Evolutionary conservation across 768 basidiomycete species (phyloP).

Genomic region (Suillus tomentosus): DNA sequence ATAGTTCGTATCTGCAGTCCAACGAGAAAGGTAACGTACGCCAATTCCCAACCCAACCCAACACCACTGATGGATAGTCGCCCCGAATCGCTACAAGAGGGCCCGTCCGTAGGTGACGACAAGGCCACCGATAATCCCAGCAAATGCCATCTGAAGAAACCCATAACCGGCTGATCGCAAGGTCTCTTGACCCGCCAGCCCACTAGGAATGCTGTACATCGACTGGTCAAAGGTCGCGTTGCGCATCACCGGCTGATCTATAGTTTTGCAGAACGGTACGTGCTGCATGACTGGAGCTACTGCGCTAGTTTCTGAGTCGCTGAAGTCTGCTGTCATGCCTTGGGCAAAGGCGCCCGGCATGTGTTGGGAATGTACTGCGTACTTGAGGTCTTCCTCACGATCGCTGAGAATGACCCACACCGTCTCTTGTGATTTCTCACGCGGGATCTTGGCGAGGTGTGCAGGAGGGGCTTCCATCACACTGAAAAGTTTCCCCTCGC

Average conservation of each 20-base stretch:
- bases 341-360: conserved; percentile 32
- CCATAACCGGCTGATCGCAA: conserved; percentile 9
- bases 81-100: conserved; percentile 33
- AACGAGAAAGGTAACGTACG: conserved; percentile 1
- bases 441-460: conserved; percentile 25
- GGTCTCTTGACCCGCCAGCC: not conserved
- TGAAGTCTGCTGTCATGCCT: conserved; percentile 9
- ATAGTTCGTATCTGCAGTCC: not conserved
- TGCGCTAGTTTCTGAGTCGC: conserved; percentile 17
- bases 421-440: conserved; percentile 21
- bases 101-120: conserved; percentile 32
- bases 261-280: not conserved
- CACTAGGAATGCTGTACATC: conserved; percentile 6
- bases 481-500: conserved; percentile 35
- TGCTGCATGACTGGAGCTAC: not conserved
- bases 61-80: not conserved
- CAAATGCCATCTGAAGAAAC: conserved; percentile 36
- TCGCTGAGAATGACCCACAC: conserved; percentile 37
- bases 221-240: conserved; percentile 13
- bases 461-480: conserved; percentile 28
- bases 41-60: conserved; percentile 4
- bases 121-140: conserved; percentile 36
- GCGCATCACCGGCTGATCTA: not conserved
- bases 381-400: conserved; percentile 33
- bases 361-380: conserved; percentile 34